These are phyloP conservation scores for Thinopyrum elongatum DNA, from an alignment of 176 grass and related monocot species.

Conservation along the genomic window DNA sequence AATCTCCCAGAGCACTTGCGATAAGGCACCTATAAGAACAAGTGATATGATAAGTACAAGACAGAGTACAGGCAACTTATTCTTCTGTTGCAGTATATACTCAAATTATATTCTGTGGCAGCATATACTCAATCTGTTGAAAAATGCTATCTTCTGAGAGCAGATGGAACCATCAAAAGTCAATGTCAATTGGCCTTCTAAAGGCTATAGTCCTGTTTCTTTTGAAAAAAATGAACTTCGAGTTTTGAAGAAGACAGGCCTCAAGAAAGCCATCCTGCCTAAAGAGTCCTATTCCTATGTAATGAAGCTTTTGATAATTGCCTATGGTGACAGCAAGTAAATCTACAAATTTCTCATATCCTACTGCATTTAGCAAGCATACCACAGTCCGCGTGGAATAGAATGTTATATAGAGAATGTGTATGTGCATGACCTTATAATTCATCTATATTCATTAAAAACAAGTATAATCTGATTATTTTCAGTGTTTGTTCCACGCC, in stretches of 20 bases:
- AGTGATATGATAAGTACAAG: neutral
- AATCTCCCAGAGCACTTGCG: conserved; percentile 18
- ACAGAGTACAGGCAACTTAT: neutral
- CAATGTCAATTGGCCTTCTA: no score
- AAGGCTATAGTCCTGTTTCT: no score
- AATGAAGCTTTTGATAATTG: no score
- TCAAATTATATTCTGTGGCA: neutral
- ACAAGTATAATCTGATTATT: neutral
- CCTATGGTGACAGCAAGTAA: no score
- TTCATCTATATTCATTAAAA: neutral
- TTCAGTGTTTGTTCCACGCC: neutral
- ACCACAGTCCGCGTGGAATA: neutral
- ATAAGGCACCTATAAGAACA: conserved; percentile 24
- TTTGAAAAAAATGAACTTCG: no score
- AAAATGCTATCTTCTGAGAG: neutral
- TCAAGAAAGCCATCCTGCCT: no score
- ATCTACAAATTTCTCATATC: no score
- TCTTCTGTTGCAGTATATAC: neutral
- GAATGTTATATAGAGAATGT: neutral
- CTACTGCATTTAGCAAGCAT: neutral
- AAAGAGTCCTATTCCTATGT: no score
- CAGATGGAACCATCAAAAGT: no score
- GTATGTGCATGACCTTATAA: neutral
- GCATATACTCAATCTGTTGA: neutral
- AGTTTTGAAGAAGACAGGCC: no score